A percentile compares a stretch with the other conserved stretches of the same genome.
These are phyloP conservation scores for Leucosporidium yakuticum DNA, from an alignment of 768 basidiomycete species.

Conservation along the genomic window DNA sequence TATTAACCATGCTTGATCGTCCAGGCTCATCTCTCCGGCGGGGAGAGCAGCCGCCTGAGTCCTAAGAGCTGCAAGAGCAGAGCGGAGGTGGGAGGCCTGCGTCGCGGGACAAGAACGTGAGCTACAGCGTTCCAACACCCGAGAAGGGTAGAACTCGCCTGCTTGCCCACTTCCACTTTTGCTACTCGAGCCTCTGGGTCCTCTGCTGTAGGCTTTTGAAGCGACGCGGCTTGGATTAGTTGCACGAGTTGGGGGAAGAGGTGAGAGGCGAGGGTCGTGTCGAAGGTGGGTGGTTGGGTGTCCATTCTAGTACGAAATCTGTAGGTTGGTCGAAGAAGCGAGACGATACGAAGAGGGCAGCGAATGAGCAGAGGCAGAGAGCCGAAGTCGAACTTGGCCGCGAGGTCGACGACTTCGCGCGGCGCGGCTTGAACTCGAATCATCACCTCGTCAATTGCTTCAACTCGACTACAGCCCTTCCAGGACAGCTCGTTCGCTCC, in stretches of 20 bases:
- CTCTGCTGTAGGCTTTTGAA: not conserved
- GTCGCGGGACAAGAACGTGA: not conserved
- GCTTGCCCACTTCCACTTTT: conserved; percentile 3
- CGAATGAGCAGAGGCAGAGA: no score
- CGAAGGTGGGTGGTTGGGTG: not conserved
- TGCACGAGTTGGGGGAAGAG: not conserved
- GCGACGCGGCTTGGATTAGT: not conserved
- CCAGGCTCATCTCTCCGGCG: not conserved
- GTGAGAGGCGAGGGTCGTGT: not conserved
- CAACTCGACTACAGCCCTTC: no score
- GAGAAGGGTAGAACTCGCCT: not conserved
- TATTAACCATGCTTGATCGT: not conserved
- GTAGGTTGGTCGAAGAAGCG: no score
- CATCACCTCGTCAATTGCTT: no score
- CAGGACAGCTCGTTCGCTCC: no score
- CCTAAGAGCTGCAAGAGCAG: not conserved
- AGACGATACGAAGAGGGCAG: no score
- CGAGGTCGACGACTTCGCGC: no score
- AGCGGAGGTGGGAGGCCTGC: not conserved
- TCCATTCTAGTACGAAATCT: not conserved
- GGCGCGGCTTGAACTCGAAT: no score
- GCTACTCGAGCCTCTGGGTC: not conserved
- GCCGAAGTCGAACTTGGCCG: no score
- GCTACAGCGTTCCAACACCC: not conserved
- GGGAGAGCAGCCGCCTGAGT: not conserved